Evolutionary conservation across 495 filamentous ascomycete genomes (phyloP), one percentile per base, ranked within the genome.

Genomic region (Penicillium goetzii): DNA sequence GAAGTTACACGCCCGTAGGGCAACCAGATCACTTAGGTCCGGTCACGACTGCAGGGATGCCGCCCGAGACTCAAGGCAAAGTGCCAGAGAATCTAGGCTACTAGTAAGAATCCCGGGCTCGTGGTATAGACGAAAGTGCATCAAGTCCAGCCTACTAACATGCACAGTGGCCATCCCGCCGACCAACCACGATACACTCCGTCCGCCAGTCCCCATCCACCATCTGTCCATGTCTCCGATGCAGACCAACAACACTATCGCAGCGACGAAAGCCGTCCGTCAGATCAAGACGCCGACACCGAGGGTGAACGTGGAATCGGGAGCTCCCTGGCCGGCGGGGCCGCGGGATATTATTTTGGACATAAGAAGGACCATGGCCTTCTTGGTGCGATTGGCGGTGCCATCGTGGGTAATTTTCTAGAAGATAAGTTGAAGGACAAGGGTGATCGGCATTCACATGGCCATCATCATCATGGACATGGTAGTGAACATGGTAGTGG

Each of bases 331-430:
- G 72, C 74, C 33, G 82, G 82, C 26, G 82, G 82, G 41, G 73
- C 77, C 30, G 75, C 82, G 3, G 82, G 82, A 11, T 78, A 79
- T 36, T 81, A 75, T 58, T 62, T 79, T 0, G 82, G 82, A 1
- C 76, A 80, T 43, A 81, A 83, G 68, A 75, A 73, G 32, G 70
- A 76, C 3, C 82, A 85, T 66, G 80, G 79, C 0, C 58, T 85
- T 2, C 59, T 85, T 25, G 82, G 82, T 25, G 77, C 82, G 19
- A 65, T 84, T 33, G 80, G 79, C 8, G 82, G 82, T 50, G 83
- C 83, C 0, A 68, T 85, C 17, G 54, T 80, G 4, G 83, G 83
- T 2, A 84, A 79, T 56, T 73, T 80, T 10, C 5, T 83, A 2
- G 76, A 78, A 53, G 66, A 80, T 50, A 76, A 79, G 49, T 56